phyloP scores from a whole-genome alignment of 305 asterid species.

The Fraxinus sp. region DNA sequence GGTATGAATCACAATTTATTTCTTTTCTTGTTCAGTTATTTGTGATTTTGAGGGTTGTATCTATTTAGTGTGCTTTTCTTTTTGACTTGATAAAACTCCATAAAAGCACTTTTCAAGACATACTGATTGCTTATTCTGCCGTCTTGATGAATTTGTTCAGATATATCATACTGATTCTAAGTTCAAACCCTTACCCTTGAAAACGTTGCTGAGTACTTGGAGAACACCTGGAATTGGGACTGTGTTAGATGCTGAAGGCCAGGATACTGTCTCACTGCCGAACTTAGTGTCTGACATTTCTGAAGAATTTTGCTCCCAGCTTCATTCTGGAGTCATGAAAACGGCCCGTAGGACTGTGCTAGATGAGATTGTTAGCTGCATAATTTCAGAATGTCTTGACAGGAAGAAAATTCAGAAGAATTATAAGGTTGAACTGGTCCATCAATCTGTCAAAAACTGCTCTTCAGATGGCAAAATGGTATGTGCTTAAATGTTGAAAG shows the following conservation, averaged over 20 bases:
- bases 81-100: not conserved
- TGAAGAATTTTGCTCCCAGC: slow-evolving; percentile 74
- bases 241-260: slow-evolving; percentile 35
- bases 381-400: slow-evolving; percentile 61
- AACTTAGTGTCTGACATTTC: slow-evolving; percentile 47
- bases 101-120: not conserved
- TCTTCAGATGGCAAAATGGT: slow-evolving; percentile 41
- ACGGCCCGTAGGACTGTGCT: slow-evolving; percentile 78
- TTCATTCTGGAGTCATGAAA: slow-evolving; percentile 77
- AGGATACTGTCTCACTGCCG: slow-evolving; percentile 33
- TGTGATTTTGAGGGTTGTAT: not conserved
- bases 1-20: not conserved
- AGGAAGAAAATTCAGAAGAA: slow-evolving; percentile 51
- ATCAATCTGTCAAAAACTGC: slow-evolving; percentile 34
- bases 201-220: slow-evolving; percentile 59
- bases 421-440: slow-evolving; percentile 37
- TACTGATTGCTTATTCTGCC: slow-evolving; percentile 20
- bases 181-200: slow-evolving; percentile 58
- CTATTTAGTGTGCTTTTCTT: not conserved
- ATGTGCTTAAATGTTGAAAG: slow-evolving; percentile 22
- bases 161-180: slow-evolving; percentile 58
- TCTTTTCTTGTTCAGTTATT: not conserved
- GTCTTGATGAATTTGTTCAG: slow-evolving; percentile 45
- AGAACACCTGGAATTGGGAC: slow-evolving; percentile 40
- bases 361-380: slow-evolving; percentile 77